Conservation (phyloP, 345 rosid genomes). For the Combretum micranthum region DNA sequence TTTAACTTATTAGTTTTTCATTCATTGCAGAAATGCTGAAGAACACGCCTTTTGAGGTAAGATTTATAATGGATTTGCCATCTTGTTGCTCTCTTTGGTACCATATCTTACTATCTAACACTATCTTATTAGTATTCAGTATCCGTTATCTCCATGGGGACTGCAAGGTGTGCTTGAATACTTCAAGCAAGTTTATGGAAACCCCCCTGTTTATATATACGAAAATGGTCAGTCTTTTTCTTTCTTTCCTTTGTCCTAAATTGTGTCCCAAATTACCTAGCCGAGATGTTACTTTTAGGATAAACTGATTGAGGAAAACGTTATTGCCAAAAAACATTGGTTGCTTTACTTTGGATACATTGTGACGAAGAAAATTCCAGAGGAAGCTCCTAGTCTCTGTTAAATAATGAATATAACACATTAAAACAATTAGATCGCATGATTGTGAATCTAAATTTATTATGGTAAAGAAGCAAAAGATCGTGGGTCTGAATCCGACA, state of each 20-base stretch:
- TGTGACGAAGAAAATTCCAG: too few species aligned
- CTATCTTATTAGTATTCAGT: slow-evolving; percentile 6
- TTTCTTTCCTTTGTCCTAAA: not conserved
- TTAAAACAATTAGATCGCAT: too few species aligned
- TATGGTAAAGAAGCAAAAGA: too few species aligned
- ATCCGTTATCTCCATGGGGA: slow-evolving; percentile 15
- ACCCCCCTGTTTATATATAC: slow-evolving; percentile 14
- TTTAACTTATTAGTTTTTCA: not conserved
- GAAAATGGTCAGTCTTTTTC: slow-evolving; percentile 15
- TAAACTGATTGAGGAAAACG: too few species aligned
- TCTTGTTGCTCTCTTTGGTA: not conserved
- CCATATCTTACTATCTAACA: not conserved
- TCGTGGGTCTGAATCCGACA: too few species aligned
- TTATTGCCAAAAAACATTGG: too few species aligned
- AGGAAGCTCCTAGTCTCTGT: too few species aligned
- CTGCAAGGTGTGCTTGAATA: slow-evolving; percentile 16
- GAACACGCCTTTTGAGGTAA: slow-evolving; percentile 7
- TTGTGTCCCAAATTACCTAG: not conserved
- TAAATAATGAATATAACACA: too few species aligned
- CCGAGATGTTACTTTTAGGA: too few species aligned
- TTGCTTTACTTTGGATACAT: too few species aligned
- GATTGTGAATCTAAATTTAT: too few species aligned
- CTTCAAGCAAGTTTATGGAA: slow-evolving; percentile 19
- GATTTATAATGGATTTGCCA: not conserved
- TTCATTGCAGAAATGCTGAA: slow-evolving; percentile 2